A percentile compares a stretch with the other conserved stretches of the same genome.
phyloP scores from a whole-genome alignment of 495 filamentous ascomycete species.

The Staphylotrichum longicolle region DNA sequence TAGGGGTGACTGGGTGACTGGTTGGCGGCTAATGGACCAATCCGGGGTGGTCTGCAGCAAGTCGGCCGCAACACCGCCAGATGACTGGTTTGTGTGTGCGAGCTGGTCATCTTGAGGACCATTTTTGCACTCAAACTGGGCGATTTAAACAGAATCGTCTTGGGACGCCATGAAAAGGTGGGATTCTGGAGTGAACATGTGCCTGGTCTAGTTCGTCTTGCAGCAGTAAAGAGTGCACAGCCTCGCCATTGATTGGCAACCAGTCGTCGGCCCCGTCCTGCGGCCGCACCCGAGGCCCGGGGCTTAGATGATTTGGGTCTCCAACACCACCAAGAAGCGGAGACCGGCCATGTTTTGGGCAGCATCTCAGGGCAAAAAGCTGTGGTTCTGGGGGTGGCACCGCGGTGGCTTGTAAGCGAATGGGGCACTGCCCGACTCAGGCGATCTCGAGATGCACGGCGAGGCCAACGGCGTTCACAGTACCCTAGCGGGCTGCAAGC shows the following conservation, averaged over 20 bases:
- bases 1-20: neutral
- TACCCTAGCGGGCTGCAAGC: neutral
- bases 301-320: constrained; percentile 1
- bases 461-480: constrained; percentile 3
- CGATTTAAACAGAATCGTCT: no score
- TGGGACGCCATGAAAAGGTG: neutral
- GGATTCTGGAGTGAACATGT: neutral
- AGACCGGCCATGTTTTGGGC: neutral
- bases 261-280: neutral
- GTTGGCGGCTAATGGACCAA: constrained; percentile 14
- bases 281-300: constrained; percentile 2
- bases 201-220: neutral
- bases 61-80: neutral
- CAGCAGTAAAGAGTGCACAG: neutral
- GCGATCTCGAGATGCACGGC: constrained; percentile 6
- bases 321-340: neutral
- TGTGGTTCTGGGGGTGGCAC: neutral
- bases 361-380: neutral
- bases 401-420: neutral
- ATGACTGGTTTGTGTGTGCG: no score
- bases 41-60: constrained; percentile 3
- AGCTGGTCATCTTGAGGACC: no score
- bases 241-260: constrained; percentile 7
- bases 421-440: constrained; percentile 1
- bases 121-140: neutral